phyloP scores from a whole-genome alignment of 2,329 filamentous ascomycete species.

The Fusarium nygamai region DNA sequence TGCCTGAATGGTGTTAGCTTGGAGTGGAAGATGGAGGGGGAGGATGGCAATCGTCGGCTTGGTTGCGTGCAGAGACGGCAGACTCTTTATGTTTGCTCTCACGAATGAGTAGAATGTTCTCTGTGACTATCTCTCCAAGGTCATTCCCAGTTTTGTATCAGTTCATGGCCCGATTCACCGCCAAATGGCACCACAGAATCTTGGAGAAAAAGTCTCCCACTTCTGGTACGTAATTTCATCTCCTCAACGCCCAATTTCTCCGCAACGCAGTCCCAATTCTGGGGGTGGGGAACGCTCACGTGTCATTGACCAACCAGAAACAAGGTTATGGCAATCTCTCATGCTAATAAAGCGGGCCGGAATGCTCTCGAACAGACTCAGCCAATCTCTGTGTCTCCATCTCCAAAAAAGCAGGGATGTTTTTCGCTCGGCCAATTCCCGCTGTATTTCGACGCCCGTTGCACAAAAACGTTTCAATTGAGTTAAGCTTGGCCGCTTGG shows the following conservation, averaged over 20 bases:
- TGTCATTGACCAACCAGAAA: neutral
- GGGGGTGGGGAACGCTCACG: constrained; percentile 1
- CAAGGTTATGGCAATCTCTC: neutral
- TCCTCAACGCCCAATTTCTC: constrained; percentile 5
- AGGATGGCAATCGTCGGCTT: neutral
- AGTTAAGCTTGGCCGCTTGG: neutral
- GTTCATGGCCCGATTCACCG: neutral
- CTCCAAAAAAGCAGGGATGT: neutral
- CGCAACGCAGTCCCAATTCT: constrained; percentile 1
- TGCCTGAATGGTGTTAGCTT: constrained; percentile 13
- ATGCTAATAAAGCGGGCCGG: constrained; percentile 11
- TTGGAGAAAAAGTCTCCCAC: constrained; percentile 11
- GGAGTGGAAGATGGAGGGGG: neutral
- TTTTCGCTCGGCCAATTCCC: constrained; percentile 7
- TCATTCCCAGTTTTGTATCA: rapidly evolving
- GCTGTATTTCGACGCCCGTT: neutral
- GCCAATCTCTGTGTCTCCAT: neutral
- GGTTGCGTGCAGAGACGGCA: neutral
- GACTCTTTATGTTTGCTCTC: neutral
- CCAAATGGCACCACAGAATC: neutral
- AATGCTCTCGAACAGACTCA: constrained; percentile 10
- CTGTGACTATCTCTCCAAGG: neutral
- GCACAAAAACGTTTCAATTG: neutral
- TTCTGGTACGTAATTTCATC: neutral
- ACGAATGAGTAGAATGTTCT: neutral